Percentiles rank a stretch among this genome's conserved stretches.
phyloP scores from a whole-genome alignment of 495 filamentous ascomycete species.

The Xylaria telfairii region DNA sequence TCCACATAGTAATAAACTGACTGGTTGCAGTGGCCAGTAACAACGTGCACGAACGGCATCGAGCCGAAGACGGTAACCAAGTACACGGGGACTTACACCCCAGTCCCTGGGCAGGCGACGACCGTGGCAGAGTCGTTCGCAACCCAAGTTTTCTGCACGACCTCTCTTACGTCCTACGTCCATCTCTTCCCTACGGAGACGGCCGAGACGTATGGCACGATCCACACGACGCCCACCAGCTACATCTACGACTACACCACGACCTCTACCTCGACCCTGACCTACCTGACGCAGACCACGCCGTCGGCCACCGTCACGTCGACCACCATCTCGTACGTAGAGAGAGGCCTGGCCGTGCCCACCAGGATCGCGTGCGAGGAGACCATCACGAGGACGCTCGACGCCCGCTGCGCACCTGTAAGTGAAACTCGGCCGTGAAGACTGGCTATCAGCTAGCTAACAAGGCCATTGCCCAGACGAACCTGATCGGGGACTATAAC shows the following conservation, averaged over 20 bases:
- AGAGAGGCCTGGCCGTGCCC: background rate
- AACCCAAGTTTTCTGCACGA: constrained; percentile 29
- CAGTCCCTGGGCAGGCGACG: constrained; percentile 33
- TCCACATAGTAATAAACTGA: background rate
- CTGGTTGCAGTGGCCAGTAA: constrained; percentile 6
- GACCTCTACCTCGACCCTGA: constrained; percentile 24
- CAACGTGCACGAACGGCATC: constrained; percentile 20
- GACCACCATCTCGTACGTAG: constrained; percentile 25
- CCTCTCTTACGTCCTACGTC: constrained; percentile 27
- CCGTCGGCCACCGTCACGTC: constrained; percentile 27
- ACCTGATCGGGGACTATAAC: constrained; percentile 31
- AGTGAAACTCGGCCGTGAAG: background rate
- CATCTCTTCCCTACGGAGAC: constrained; percentile 27
- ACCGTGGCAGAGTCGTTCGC: constrained; percentile 30
- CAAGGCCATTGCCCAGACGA: constrained; percentile 22
- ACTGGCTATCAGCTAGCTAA: background rate
- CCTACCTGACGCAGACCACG: constrained; percentile 19
- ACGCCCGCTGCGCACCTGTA: constrained; percentile 36
- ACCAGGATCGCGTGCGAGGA: constrained; percentile 16
- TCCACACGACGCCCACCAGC: constrained; percentile 30
- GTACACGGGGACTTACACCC: constrained; percentile 33
- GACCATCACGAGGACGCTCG: constrained; percentile 32
- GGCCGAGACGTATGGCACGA: constrained; percentile 27
- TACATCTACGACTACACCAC: constrained; percentile 16
- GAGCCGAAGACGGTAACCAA: constrained; percentile 23